A percentile compares a stretch with the other conserved stretches of the same genome.
Conservation (phyloP, 2,329 filamentous ascomycete species). For the Dothideomycetes sp. region DNA sequence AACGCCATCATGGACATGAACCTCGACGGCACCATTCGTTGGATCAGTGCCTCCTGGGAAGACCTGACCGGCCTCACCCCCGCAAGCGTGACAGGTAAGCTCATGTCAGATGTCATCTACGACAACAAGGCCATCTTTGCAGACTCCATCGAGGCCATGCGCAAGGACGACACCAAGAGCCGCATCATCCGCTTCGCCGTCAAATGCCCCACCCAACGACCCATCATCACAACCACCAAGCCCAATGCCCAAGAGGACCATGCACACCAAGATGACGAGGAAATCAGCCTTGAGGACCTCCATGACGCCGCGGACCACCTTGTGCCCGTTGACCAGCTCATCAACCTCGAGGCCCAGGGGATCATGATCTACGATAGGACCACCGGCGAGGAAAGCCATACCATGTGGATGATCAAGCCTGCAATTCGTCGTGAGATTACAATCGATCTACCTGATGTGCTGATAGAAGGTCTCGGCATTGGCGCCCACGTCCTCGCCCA, state of each 20-base stretch:
- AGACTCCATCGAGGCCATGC: conserved; percentile 77
- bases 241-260: too few relatives aligned
- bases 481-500: conserved; percentile 90
- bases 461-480: conserved; percentile 88
- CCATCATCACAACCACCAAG: too few relatives aligned
- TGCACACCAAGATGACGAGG: neutral
- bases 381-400: conserved; percentile 81
- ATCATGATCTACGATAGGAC: conserved; percentile 95
- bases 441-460: conserved; percentile 78
- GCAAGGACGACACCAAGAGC: conserved; percentile 84
- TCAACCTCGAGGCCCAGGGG: conserved; percentile 88
- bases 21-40: conserved; percentile 80
- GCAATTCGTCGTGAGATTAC: conserved; percentile 86
- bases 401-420: conserved; percentile 99
- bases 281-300: conserved; percentile 1
- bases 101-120: conserved; percentile 70
- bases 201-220: conserved; percentile 37
- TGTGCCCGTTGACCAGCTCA: too few relatives aligned
- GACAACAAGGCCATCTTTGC: conserved; percentile 72
- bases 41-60: conserved; percentile 93
- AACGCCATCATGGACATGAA: conserved; percentile 94
- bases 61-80: conserved; percentile 78
- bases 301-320: too few relatives aligned
- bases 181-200: conserved; percentile 77
- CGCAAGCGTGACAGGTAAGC: conserved; percentile 61